phyloP scores from a whole-genome alignment of 2,329 filamentous ascomycete species.

The Rhynchosporium agropyri region DNA sequence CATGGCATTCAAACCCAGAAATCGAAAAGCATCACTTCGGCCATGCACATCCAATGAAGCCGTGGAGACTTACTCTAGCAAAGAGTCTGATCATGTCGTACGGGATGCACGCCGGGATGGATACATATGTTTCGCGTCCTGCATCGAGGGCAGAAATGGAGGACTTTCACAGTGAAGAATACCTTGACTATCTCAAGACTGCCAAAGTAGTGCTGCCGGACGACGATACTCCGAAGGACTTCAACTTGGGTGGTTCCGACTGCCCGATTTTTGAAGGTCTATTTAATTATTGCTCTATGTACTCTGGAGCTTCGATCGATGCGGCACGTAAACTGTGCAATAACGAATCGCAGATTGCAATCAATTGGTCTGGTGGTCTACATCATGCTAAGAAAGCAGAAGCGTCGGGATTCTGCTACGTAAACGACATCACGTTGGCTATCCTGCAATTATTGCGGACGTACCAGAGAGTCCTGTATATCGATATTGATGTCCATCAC shows the following conservation, averaged over 20 bases:
- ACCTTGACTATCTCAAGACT: slow-evolving; percentile 82
- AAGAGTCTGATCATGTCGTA: slow-evolving; percentile 95
- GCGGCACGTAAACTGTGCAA: slow-evolving; percentile 87
- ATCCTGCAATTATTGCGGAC: slow-evolving; percentile 85
- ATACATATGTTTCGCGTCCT: slow-evolving; percentile 81
- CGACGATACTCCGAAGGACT: slow-evolving; percentile 63
- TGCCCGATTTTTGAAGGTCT: slow-evolving; percentile 96
- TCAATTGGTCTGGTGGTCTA: slow-evolving; percentile 95
- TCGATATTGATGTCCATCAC: slow-evolving; percentile 92
- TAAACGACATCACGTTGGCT: slow-evolving; percentile 96
- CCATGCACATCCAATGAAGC: slow-evolving; percentile 97
- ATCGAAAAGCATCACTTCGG: slow-evolving; percentile 98
- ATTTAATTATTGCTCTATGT: slow-evolving; percentile 93
- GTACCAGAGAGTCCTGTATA: slow-evolving; percentile 86
- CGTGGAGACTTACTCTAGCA: slow-evolving; percentile 92
- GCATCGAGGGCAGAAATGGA: slow-evolving; percentile 87
- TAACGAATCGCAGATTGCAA: slow-evolving; percentile 88
- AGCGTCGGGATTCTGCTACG: slow-evolving; percentile 96
- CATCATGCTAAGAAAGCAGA: slow-evolving; percentile 96
- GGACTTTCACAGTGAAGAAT: slow-evolving; percentile 84
- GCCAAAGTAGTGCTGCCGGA: slow-evolving; percentile 69
- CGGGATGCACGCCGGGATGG: slow-evolving; percentile 96
- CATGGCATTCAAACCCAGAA: slow-evolving; percentile 91
- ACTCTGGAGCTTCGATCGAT: slow-evolving; percentile 86
- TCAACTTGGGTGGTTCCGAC: slow-evolving; percentile 88